Evolutionary conservation across 768 basidiomycete species (phyloP).

Genomic region (Phanerochaete sordida): DNA sequence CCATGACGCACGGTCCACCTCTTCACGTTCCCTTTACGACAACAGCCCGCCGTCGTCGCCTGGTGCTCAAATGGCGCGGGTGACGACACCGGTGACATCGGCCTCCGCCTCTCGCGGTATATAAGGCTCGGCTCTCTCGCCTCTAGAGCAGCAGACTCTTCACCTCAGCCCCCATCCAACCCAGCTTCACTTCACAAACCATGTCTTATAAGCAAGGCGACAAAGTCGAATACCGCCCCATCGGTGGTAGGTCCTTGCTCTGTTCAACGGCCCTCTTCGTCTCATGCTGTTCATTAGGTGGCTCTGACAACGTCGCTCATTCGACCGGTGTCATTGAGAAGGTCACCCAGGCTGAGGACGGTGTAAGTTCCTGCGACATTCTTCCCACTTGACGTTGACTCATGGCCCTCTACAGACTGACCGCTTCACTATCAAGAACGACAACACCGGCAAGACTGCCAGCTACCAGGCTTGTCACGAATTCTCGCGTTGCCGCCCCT

Average conservation of each 20-base stretch:
- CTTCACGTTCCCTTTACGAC: not conserved
- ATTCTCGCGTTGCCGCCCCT: no score
- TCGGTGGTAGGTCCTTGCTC: slow-evolving; percentile 28
- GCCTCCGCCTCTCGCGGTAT: not conserved
- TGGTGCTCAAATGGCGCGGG: not conserved
- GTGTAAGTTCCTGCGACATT: slow-evolving; percentile 23
- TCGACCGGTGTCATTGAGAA: slow-evolving; percentile 33
- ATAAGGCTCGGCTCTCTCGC: slow-evolving; percentile 2
- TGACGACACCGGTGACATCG: slow-evolving; percentile 5
- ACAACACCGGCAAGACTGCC: slow-evolving; percentile 39
- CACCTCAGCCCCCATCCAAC: not conserved
- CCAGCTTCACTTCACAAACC: not conserved
- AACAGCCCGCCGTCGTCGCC: not conserved
- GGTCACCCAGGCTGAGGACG: slow-evolving; percentile 28
- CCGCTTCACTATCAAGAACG: slow-evolving; percentile 38
- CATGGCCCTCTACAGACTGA: slow-evolving; percentile 20
- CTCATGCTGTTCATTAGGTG: slow-evolving; percentile 9
- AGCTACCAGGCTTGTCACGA: slow-evolving; percentile 30
- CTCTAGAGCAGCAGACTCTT: no score
- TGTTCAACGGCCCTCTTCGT: no score
- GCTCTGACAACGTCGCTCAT: slow-evolving; percentile 35
- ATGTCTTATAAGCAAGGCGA: slow-evolving; percentile 30
- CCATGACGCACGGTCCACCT: not conserved
- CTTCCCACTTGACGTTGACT: not conserved
- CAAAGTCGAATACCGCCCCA: slow-evolving; percentile 41